Evolutionary conservation across 805 yeast genomes (phyloP), one percentile per base, ranked within the genome.

Genomic region (Sugiyamaella smithiae): DNA sequence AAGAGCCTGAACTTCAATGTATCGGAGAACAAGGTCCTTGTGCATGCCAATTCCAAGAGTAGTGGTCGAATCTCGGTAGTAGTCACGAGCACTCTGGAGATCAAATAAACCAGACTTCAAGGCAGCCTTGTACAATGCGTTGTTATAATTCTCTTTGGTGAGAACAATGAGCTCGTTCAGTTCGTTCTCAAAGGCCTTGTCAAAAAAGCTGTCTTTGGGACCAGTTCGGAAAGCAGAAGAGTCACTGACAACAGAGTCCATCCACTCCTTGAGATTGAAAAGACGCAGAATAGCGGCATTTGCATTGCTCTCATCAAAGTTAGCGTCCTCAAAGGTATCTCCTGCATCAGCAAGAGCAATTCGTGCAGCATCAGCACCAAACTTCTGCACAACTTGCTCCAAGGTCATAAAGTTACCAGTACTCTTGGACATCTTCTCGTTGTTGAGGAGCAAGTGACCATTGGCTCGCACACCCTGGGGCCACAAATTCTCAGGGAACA

Each of bases 291-390:
- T 90, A 22, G 98, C 97, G 41, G 99, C 97, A 64, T 93, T 93
- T 48, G 99, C 99, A 64, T 84, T 90, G 52, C 88, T 73, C 72
- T 93, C 99, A 63, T 93, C 99, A 64, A 93, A 87, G 75, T 93
- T 93, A 46, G 99, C 99, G 69, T 93, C 99, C 72, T 93, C 99
- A 58, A 89, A 81, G 37, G 93, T 76, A 67, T 93, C 99, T 75
- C 99, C 99, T 45, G 97, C 97, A 74, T 93, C 99, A 40, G 98
- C 99, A 57, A 93, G 74, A 4, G 99, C 97, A 67, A 93, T 87
- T 76, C 99, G 85, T 8, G 96, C 75, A 36, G 98, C 97, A 69
- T 93, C 99, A 45, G 98, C 96, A 68, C 99, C 99, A 59, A 83
- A 93, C 71, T 93, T 93, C 60, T 81, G 76, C 52, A 84, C 83